Conservation (phyloP, 108 stramenopile genomes). For the Poteriospumella lacustris region DNA sequence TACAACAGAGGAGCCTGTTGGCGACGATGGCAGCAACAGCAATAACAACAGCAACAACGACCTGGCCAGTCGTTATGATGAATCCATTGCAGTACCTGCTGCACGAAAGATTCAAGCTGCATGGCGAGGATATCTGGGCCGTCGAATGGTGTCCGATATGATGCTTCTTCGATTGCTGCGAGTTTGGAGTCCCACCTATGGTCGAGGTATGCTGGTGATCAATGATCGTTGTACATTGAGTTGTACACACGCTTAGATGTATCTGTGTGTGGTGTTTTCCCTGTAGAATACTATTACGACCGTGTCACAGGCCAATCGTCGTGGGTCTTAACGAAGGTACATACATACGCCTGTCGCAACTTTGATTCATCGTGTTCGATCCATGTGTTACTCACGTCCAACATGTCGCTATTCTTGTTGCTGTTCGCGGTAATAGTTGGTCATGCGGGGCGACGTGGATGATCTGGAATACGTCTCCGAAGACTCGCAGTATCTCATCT, state of each 20-base stretch:
- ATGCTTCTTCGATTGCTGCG: not conserved
- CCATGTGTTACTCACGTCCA: too few relatives aligned
- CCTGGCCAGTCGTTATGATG: too few relatives aligned
- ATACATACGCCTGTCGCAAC: too few relatives aligned
- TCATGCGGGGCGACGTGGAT: not conserved
- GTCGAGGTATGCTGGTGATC: slow-evolving; percentile 8
- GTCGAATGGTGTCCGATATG: not conserved
- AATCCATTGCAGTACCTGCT: not conserved
- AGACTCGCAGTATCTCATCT: not conserved
- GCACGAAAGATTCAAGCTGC: not conserved
- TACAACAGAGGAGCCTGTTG: too few relatives aligned
- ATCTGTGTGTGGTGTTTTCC: not conserved
- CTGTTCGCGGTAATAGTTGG: too few relatives aligned
- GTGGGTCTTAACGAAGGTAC: not conserved
- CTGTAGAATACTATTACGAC: slow-evolving; percentile 14
- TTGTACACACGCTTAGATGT: too few relatives aligned
- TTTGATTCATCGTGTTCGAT: too few relatives aligned
- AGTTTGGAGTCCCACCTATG: not conserved
- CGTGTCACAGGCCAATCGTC: not conserved
- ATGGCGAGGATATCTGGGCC: not conserved
- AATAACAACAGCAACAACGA: too few relatives aligned
- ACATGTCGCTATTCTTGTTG: too few relatives aligned
- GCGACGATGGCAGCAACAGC: too few relatives aligned
- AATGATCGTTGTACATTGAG: too few relatives aligned
- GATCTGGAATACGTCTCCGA: not conserved